A percentile compares a stretch with the other conserved stretches of the same genome.
phyloP scores from a whole-genome alignment of 768 basidiomycete species.

The Mycena leptocephala region DNA sequence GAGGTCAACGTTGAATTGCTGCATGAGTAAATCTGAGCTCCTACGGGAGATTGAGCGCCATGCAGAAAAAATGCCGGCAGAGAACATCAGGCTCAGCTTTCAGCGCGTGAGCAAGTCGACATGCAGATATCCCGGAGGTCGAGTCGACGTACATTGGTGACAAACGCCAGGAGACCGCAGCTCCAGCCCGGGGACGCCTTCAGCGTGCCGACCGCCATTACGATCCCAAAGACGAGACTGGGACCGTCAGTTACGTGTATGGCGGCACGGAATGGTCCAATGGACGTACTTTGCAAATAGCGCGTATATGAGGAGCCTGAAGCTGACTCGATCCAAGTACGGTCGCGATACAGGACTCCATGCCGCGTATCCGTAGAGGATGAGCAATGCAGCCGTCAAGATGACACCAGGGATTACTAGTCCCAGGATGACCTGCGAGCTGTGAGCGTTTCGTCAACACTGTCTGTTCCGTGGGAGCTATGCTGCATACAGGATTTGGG shows the following conservation, averaged over 20 bases:
- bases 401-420: too few relatives aligned
- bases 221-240: not conserved
- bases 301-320: slow-evolving; percentile 11
- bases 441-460: too few relatives aligned
- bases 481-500: too few relatives aligned
- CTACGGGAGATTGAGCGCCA: slow-evolving; percentile 10
- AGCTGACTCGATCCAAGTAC: slow-evolving; percentile 14
- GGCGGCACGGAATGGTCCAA: too few relatives aligned
- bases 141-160: not conserved
- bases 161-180: not conserved
- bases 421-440: too few relatives aligned
- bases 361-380: not conserved
- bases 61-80: slow-evolving; percentile 13
- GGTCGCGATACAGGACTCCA: not conserved
- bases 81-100: not conserved
- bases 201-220: not conserved
- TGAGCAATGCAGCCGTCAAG: not conserved
- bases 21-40: not conserved
- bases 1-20: not conserved
- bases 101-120: not conserved
- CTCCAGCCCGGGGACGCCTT: not conserved
- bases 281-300: not conserved
- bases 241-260: too few relatives aligned
- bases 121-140: not conserved
- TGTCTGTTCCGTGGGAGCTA: too few relatives aligned